Evolutionary conservation across 495 filamentous ascomycete species (phyloP), one percentile per base, ranked within the genome.

Genomic region (Neurospora discreta): DNA sequence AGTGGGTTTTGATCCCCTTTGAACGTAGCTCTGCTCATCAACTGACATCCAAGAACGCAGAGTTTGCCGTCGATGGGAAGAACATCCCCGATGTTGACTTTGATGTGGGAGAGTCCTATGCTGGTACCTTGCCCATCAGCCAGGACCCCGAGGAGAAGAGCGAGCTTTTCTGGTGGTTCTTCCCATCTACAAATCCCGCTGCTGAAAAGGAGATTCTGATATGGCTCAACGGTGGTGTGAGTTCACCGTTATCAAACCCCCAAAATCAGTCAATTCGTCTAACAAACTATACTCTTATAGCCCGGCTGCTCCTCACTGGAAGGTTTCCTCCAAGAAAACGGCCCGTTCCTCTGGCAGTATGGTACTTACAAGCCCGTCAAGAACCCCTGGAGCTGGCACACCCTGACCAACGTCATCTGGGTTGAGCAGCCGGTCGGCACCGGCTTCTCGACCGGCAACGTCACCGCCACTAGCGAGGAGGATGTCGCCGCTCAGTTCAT

Each of bases 341-440:
- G 92, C 0, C 92, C 92, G 0, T 90, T 95, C 75, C 77, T 89
- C 0, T 94, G 92, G 92, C 86, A 90, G 74, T 82, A 85, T 11
- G 91, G 91, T 33, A 91, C 89, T 1, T 88, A 82, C 72, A 82
- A 82, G 70, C 91, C 91, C 3, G 84, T 89, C 11, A 76, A 76
- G 36, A 93, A 93, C 74, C 87, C 87, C 0, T 93, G 88, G 76
- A 85, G 84, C 16, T 93, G 90, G 90, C 84, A 86, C 20, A 93
- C 91, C 46, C 80, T 95, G 68, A 93, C 92, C 58, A 94, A 94
- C 75, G 83, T 93, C 74, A 83, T 94, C 52, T 94, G 88, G 79
- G 81, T 93, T 38, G 91, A 93, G 68, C 92, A 94, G 75, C 92
- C 92, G 0, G 88, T 93, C 13, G 91, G 92, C 44, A 92, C 91